These are phyloP conservation scores for Candida mattraensis DNA, from an alignment of 805 yeast species.

Conservation along the genomic window DNA sequence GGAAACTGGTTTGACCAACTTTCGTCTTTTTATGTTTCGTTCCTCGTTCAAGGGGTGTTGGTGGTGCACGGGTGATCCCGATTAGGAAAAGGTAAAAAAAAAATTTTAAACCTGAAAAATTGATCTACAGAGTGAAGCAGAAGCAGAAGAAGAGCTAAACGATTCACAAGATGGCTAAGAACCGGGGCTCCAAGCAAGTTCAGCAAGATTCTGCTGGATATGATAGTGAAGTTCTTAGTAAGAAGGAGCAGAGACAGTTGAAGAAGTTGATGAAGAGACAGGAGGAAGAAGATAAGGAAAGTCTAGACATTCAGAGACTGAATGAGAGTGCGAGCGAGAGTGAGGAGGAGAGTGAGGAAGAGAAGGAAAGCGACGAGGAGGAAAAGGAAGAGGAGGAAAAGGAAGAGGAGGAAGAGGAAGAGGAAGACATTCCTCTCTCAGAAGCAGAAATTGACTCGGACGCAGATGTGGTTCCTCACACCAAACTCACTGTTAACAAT, in stretches of 20 bases:
- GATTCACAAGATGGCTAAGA: conserved; percentile 16
- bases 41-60: no score
- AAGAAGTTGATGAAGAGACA: conserved; percentile 27
- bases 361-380: conserved; percentile 17
- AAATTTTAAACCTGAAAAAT: conserved; percentile 4
- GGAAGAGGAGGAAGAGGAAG: conserved; percentile 64
- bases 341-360: conserved; percentile 34
- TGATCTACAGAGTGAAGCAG: no score
- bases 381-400: conserved; percentile 47
- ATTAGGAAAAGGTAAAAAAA: conserved; percentile 2
- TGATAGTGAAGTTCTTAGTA: conserved; percentile 53
- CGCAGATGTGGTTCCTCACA: conserved; percentile 91
- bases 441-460: conserved; percentile 93
- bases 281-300: conserved; percentile 38
- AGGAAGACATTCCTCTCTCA: conserved; percentile 81
- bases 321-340: conserved; percentile 30
- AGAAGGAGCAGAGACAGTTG: conserved; percentile 48
- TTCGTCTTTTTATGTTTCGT: no score
- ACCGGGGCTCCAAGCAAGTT: conserved; percentile 17
- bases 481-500: conserved; percentile 86
- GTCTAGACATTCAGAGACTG: conserved; percentile 28
- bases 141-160: not conserved
- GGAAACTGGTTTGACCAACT: not conserved
- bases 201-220: conserved; percentile 36
- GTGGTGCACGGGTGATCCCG: no score